Evolutionary conservation across 805 yeast genomes (phyloP), one percentile per base, ranked within the genome.

Genomic region (Candida sakaeoensis): DNA sequence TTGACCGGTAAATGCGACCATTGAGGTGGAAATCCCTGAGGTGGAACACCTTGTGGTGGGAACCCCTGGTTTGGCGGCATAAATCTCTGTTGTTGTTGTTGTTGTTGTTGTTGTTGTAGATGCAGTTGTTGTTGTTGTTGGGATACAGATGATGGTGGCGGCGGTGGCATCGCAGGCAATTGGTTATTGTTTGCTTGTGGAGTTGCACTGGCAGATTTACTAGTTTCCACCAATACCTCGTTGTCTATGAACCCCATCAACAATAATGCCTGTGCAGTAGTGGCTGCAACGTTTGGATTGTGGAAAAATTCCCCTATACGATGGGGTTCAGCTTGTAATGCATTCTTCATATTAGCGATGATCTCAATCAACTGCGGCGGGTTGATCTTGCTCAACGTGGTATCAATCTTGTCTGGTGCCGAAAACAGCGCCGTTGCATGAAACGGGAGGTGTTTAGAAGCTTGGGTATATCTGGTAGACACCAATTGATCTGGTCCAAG

Each of bases 201-300:
- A 7, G 52, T 32, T 8, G 43, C 36, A 2, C 53, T 39, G 2
- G 56, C 59, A 2, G 65, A 45, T 25, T 60, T 63, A 63, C 69
- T 57, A 4, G 85, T 77, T 44, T 79, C 76, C 25, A 71, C 70
- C n/a, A 84, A 77, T n/a, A 81, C 83, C 33, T 77, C 79, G 27
- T 72, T 68, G 54, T 83, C 85, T 16, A 85, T 77, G 31, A 85
- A 70, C 1, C 93, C 95, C 90, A 85, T 84, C 35, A 83, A 67
- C 14, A 85, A 61, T 45, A 85, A 64, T 2, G 89, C 85, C 55
- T 85, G 93, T 0, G 90, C 79, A 1, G 86, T 80, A 1, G 85
- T 73, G 2, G 78, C 63, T 3, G 89, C 82, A 30, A 84, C 61
- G 35, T 78, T 61, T 13, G 80, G 80, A 47, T 78, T 62, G 40